Percentiles rank a stretch among this genome's conserved stretches.
These are phyloP conservation scores for Phoma sp. DNA, from an alignment of 2,329 filamentous ascomycete species.

Conservation along the genomic window DNA sequence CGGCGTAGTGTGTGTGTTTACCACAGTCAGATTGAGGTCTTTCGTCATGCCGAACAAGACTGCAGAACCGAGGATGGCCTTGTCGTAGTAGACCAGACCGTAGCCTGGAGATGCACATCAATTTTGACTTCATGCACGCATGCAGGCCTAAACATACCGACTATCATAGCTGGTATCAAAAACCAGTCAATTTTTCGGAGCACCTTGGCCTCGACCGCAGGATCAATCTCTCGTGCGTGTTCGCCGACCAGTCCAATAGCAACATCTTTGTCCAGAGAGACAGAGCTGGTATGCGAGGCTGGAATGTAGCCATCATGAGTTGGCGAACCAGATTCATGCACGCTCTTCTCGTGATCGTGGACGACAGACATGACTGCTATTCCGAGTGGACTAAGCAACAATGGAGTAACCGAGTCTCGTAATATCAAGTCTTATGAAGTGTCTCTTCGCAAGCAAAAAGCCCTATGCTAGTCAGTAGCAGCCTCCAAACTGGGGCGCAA, in stretches of 20 bases:
- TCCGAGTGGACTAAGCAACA: too few species aligned
- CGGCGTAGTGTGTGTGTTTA: conserved; percentile 58
- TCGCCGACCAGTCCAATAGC: conserved; percentile 67
- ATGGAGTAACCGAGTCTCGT: neutral
- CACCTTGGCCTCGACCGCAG: conserved; percentile 61
- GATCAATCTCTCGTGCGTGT: conserved; percentile 61
- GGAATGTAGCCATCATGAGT: conserved; percentile 15
- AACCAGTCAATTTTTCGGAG: conserved; percentile 71
- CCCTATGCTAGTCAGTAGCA: conserved; percentile 44
- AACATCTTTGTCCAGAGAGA: conserved; percentile 58
- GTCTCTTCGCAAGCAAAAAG: neutral
- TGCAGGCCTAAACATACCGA: conserved; percentile 30
- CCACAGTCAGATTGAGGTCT: conserved; percentile 67
- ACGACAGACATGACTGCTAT: neutral
- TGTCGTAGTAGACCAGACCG: conserved; percentile 74
- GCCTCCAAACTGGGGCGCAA: conserved; percentile 33
- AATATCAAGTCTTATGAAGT: neutral
- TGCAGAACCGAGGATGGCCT: conserved; percentile 76
- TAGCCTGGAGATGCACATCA: conserved; percentile 53
- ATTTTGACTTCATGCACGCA: neutral
- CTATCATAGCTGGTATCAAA: conserved; percentile 69
- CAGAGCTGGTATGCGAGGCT: conserved; percentile 24
- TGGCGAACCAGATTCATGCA: conserved; percentile 8
- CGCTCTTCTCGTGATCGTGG: conserved; percentile 22
- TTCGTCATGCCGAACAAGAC: conserved; percentile 77